Evolutionary conservation across 2,329 filamentous ascomycete genomes (phyloP), one percentile per base, ranked within the genome.

Genomic region (Thielaviopsis populi): DNA sequence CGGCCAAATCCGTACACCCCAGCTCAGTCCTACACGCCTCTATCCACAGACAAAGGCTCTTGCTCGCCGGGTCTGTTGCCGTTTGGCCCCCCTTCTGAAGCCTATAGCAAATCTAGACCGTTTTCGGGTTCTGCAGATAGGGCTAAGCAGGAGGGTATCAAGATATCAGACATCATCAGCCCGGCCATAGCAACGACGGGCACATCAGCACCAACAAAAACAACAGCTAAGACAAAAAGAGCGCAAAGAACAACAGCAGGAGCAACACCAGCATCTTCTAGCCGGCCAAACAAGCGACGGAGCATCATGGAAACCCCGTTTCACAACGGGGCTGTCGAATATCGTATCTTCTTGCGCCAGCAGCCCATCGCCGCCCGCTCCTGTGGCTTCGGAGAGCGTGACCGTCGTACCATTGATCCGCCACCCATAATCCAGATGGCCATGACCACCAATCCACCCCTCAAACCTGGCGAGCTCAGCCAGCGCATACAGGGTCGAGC

Each of bases 361-460:
- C 88, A 92, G 70, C 89, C 89, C 8, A 78, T 83, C 19, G 88
- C 88, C 0, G 89, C 89, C 62, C 80, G 89, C 68, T 88, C 88
- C 50, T 94, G 89, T 70, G 89, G 89, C 1, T 92, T 91, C 71
- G 89, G 89, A 66, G 89, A 92, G 73, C 80, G 88, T 68, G 89
- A 94, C 71, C 82, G 89, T 46, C 81, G 89, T 67, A 88, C 91
- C 17, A 88, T 94, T 67, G 89, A 94, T 70, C 89, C 89, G 48
- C 89, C 89, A 1, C 89, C 89, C 15, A 92, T 94, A 70, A 81
- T 94, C 24, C 84, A 92, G 71, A 80, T 92, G 58, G 76, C 78
- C 33, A 81, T 90, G 64, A 83, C 61, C 81, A 86, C 67, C 77
- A 81, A 1, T 76, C 71, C 22, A 71, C 79, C 30, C 77, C 81